Conservation (phyloP, 805 yeast genomes). For the Monosporozyma servazzii region DNA sequence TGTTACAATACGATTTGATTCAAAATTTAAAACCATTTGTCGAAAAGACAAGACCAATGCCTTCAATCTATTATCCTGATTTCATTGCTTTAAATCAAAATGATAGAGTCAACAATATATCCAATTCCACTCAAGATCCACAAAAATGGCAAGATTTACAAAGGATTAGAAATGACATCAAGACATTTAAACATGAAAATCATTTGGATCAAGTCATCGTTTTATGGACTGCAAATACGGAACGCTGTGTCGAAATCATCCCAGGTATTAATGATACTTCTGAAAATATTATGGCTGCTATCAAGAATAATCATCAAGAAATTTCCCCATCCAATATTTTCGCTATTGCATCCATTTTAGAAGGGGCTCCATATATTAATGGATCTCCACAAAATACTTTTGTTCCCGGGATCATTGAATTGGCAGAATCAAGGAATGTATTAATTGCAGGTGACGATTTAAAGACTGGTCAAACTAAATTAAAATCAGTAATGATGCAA, state of each 20-base stretch:
- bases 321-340: slow-evolving; percentile 89
- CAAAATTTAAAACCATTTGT: slow-evolving; percentile 58
- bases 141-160: slow-evolving; percentile 88
- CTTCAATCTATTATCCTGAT: slow-evolving; percentile 89
- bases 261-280: slow-evolving; percentile 83
- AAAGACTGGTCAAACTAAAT: slow-evolving; percentile 92
- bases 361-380: slow-evolving; percentile 81
- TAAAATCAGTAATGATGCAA: slow-evolving; percentile 94
- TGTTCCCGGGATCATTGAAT: slow-evolving; percentile 88
- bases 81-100: slow-evolving; percentile 92
- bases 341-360: slow-evolving; percentile 88
- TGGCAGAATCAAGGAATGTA: slow-evolving; percentile 66
- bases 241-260: slow-evolving; percentile 72
- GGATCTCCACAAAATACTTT: slow-evolving; percentile 98
- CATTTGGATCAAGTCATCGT: slow-evolving; percentile 79
- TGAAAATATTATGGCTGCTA: slow-evolving; percentile 62
- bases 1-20: slow-evolving; percentile 78
- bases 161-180: slow-evolving; percentile 74
- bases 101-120: slow-evolving; percentile 82
- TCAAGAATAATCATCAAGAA: slow-evolving; percentile 73
- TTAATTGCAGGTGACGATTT: slow-evolving; percentile 96
- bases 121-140: slow-evolving; percentile 33
- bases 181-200: slow-evolving; percentile 63
- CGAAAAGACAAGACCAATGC: slow-evolving; percentile 57
- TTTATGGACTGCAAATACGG: slow-evolving; percentile 96